Conservation (phyloP, 2,329 filamentous ascomycete genomes). For the Coccinonectria pachysandricola region DNA sequence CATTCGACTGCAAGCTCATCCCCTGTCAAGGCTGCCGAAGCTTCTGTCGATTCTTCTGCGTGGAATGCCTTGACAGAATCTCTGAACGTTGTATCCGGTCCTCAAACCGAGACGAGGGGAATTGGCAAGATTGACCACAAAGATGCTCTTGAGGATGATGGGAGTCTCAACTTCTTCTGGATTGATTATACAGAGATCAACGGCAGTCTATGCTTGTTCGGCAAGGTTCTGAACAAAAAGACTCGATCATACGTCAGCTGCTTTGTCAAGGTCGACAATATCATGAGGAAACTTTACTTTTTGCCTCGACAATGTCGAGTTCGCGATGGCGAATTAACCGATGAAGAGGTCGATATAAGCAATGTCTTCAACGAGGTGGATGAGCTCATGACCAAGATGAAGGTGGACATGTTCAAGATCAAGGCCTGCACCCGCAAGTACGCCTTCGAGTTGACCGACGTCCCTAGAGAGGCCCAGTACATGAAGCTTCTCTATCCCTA, state of each 20-base stretch:
- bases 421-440: slow-evolving; percentile 87
- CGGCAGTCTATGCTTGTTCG: slow-evolving; percentile 85
- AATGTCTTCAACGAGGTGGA: slow-evolving; percentile 89
- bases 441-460: slow-evolving; percentile 79
- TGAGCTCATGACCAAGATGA: slow-evolving; percentile 74
- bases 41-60: slow-evolving; percentile 63
- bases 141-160: slow-evolving; percentile 87
- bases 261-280: slow-evolving; percentile 93
- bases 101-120: slow-evolving; percentile 48
- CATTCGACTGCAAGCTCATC: slow-evolving; percentile 70
- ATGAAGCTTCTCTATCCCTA: slow-evolving; percentile 96
- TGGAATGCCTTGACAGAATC: slow-evolving; percentile 85
- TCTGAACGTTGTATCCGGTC: slow-evolving; percentile 74
- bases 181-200: slow-evolving; percentile 90
- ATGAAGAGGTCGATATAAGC: slow-evolving; percentile 72
- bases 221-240: slow-evolving; percentile 87
- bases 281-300: slow-evolving; percentile 86
- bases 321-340: slow-evolving; percentile 53
- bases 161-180: slow-evolving; percentile 92
- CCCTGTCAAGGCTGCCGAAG: slow-evolving; percentile 49
- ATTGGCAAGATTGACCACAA: slow-evolving; percentile 75
- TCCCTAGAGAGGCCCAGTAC: slow-evolving; percentile 85
- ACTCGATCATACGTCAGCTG: slow-evolving; percentile 74
- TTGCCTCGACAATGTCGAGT: slow-evolving; percentile 60
- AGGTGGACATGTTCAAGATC: slow-evolving; percentile 84